Conservation (phyloP, 331 rosid genomes). For the Saraca asoca region DNA sequence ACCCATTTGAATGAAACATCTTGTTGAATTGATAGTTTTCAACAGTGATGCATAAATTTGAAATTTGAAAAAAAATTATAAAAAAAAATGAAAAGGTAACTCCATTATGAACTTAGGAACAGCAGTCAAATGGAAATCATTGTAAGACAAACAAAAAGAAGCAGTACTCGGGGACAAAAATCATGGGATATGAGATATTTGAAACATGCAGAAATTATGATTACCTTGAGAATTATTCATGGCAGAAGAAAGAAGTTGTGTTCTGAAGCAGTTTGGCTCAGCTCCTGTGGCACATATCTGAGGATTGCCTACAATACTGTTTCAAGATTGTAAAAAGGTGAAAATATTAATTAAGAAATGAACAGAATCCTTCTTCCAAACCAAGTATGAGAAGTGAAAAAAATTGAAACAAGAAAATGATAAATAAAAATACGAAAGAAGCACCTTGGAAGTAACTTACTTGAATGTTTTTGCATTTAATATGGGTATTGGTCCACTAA, state of each 20-base stretch:
- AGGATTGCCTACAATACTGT: constrained; percentile 81
- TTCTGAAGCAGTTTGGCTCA: constrained; percentile 60
- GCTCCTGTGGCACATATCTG: constrained; percentile 64
- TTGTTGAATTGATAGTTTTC: constrained; percentile 7
- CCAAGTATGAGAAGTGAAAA: constrained; percentile 23
- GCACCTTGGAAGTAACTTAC: constrained; percentile 46
- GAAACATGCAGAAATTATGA: constrained; percentile 34
- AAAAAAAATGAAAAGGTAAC: constrained; percentile 13
- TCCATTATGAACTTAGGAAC: constrained; percentile 24
- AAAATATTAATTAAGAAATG: neutral
- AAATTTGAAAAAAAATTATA: neutral
- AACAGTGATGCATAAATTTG: constrained; percentile 22
- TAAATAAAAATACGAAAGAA: constrained; percentile 1
- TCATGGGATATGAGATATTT: constrained; percentile 24
- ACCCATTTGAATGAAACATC: neutral
- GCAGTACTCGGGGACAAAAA: constrained; percentile 20
- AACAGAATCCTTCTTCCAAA: constrained; percentile 14
- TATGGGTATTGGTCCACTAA: constrained; percentile 79
- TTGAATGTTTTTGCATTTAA: constrained; percentile 72
- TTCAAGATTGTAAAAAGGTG: constrained; percentile 36
- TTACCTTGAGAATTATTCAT: constrained; percentile 66
- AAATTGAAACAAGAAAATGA: neutral
- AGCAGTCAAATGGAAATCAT: constrained; percentile 32
- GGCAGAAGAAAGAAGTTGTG: constrained; percentile 41
- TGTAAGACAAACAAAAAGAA: constrained; percentile 23